Conservation (phyloP, 1,284 basidiomycete genomes). For the Erythrobasidium hasegawianum region DNA sequence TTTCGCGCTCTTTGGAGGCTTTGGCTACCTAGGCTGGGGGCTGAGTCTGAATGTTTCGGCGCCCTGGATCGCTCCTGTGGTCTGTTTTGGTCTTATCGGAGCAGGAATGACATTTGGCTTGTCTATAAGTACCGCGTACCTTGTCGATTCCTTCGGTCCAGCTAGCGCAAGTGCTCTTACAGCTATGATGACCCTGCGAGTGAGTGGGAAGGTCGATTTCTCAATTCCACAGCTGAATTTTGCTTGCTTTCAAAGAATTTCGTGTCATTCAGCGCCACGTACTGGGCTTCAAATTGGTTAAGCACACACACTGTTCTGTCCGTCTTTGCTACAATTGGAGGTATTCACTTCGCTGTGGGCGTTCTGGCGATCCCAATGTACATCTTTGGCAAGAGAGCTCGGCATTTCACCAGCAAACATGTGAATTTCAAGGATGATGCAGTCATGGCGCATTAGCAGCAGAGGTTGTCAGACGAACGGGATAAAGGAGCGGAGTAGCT, state of each 20-base stretch:
- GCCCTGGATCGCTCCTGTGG: conserved; percentile 13
- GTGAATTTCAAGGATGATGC: conserved; percentile 19
- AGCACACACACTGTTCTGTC: conserved; percentile 11
- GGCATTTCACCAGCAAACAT: conserved; percentile 21
- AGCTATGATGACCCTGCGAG: conserved; percentile 21
- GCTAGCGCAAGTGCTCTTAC: conserved; percentile 22
- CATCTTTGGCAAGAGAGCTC: conserved; percentile 17
- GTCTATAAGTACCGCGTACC: conserved; percentile 13
- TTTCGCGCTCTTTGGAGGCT: conserved; percentile 8
- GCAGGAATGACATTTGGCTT: conserved; percentile 8
- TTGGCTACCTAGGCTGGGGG: conserved; percentile 23
- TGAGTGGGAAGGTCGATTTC: background rate
- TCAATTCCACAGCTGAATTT: no score
- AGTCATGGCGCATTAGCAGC: conserved; percentile 7
- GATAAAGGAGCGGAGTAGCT: no score
- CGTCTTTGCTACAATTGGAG: conserved; percentile 17
- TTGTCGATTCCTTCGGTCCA: conserved; percentile 20
- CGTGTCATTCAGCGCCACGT: conserved; percentile 21
- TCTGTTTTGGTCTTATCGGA: conserved; percentile 23
- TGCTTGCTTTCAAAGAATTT: conserved; percentile 9
- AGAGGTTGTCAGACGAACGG: no score
- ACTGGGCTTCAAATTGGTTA: conserved; percentile 13
- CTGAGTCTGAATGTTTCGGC: background rate
- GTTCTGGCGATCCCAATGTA: conserved; percentile 25
- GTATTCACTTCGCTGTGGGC: conserved; percentile 18